Evolutionary conservation across 2,329 filamentous ascomycete species (phyloP), one percentile per base, ranked within the genome.

Genomic region (Grosmannia clavigera): DNA sequence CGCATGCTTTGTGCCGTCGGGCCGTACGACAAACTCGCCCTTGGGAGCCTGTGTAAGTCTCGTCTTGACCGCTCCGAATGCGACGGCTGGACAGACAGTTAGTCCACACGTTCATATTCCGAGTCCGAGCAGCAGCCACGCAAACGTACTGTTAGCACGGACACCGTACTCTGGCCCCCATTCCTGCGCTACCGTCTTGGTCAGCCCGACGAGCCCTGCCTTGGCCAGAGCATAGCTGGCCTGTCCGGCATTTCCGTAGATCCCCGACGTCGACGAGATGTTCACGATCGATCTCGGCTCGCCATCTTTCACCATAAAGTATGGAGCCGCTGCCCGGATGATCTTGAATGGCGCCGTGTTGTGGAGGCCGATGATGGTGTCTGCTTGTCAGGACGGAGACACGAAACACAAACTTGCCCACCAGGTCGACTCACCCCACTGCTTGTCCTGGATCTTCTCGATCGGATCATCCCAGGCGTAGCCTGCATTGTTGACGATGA

Each of bases 381-480:
- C 48, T 51, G 10, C 10, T 50, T 25, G n/a, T 50, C 19, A 50
- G 46, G 9, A 22, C 46, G 46, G 22, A 22, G 22, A 22, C 14
- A n/a, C 14, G 16, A 46, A 3, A 7, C 25, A 51, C 25, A 1
- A 27, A 14, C 1, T 5, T 11, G 7, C 4, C 38, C 3, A 5
- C 25, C 12, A 5, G 25, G 2, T 16, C 14, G 6, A 51, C 48
- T 1, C 22, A 51, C 48, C 87, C 89, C 89, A 95, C 78, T 95
- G 90, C 76, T 89, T 89, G 77, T 95, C 89, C 19, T 85, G 88
- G 78, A 90, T 92, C 66, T 94, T 95, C 78, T 95, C 89, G 65
- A 95, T 90, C 48, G 95, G 90, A 7, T 87, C 91, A 71, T 96
- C 91, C 89, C 90, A 95, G 0, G 91, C 95, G 74, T 90, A 95